phyloP scores from a whole-genome alignment of 805 yeast species.

The Cyberlindnera misumaiensis region DNA sequence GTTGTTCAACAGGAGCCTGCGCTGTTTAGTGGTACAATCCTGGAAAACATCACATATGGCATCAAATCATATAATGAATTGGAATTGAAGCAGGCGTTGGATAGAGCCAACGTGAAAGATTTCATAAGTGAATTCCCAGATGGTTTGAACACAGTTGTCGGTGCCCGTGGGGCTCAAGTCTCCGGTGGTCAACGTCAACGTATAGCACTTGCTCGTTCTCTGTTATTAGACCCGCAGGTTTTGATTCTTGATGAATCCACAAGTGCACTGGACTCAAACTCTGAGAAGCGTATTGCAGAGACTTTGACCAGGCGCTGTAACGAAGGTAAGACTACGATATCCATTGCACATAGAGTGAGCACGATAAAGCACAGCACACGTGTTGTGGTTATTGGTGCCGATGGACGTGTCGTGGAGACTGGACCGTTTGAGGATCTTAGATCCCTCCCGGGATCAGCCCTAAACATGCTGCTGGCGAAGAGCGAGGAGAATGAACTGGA shows the following conservation, averaged over 20 bases:
- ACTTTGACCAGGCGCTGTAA: conserved; percentile 52
- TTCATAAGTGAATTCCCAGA: conserved; percentile 76
- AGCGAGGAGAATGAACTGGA: conserved; percentile 13
- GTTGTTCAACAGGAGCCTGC: conserved; percentile 92
- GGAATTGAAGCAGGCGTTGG: conserved; percentile 53
- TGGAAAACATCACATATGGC: conserved; percentile 81
- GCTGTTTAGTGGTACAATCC: conserved; percentile 76
- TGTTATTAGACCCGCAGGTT: conserved; percentile 72
- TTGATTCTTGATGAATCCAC: conserved; percentile 91
- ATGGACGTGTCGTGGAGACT: conserved; percentile 70
- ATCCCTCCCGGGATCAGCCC: conserved; percentile 28
- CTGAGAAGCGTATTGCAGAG: conserved; percentile 77
- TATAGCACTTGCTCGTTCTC: conserved; percentile 83
- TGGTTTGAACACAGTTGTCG: conserved; percentile 75
- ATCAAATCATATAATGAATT: conserved; percentile 45
- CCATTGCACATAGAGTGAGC: conserved; percentile 86
- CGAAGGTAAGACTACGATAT: conserved; percentile 65
- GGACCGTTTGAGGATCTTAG: conserved; percentile 53
- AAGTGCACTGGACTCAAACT: conserved; percentile 83
- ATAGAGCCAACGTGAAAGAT: conserved; percentile 63
- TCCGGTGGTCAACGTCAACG: conserved; percentile 96
- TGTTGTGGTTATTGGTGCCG: conserved; percentile 68
- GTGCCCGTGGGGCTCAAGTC: conserved; percentile 80
- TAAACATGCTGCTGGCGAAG: conserved; percentile 30
- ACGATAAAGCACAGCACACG: conserved; percentile 81